Evolutionary conservation across 345 rosid species (phyloP), one percentile per base, ranked within the genome.

Genomic region (Crucihimalaya himalaica): DNA sequence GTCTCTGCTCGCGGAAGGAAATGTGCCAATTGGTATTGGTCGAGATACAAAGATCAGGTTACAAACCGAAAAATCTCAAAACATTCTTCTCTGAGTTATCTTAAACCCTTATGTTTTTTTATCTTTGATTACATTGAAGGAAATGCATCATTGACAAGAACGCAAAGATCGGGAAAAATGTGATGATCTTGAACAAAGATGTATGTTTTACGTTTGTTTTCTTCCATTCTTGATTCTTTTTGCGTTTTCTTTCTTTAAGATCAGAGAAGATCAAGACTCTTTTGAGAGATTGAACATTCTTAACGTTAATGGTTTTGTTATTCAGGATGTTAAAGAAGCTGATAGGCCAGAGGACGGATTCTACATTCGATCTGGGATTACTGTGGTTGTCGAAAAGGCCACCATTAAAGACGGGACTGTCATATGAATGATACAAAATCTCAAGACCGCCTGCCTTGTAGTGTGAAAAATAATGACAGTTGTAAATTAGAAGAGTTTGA

Each of bases 121-220:
- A 42, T 5, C 46, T 57, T 15, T 56, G 2, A 35, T 64, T 43
- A 56, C 62, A 70, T 10, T 71, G 31, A 29, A 94, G 98, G 90
- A 89, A 88, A 67, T 91, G 98, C 84, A 89, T 94, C 53, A 86
- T 94, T 11, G 98, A 94, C 86, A 94, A 94, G 92, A 94, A 94
- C 20, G 90, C 87, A 2, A 91, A 85, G 86, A 88, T 94, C 23
- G 95, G 98, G 55, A 85, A 91, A 85, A 81, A 91, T 16, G 98
- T 91, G 78, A 61, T 86, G 75, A 89, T 94, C 68, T 20, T 59
- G 78, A 94, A 91, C 78, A 86, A 83, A 78, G 97, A 89, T 63
- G 97, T 88, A 84, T 83, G 88, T 15, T 42, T 7, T 72, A n/a
- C n/a, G n/a, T n/a, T n/a, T n/a, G n/a, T n/a, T 40, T 8, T 48